Percentiles rank a stretch among this genome's conserved stretches.
These are phyloP conservation scores for grape (Vitis vinifera) DNA, from an alignment of 164 flowering plant genomes.

Conservation along the genomic window DNA sequence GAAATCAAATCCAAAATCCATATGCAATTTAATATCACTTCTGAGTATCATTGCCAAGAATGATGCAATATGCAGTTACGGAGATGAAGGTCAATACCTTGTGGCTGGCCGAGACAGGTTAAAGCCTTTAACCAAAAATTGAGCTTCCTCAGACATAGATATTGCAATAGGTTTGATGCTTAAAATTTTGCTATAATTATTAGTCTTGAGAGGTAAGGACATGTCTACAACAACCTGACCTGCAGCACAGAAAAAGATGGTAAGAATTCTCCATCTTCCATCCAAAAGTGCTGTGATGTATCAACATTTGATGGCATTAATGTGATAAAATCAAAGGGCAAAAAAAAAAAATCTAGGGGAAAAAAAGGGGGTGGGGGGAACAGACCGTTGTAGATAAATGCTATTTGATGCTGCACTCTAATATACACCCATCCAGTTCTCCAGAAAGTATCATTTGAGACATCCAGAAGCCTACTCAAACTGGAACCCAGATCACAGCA, in stretches of 20 bases:
- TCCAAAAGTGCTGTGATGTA: background rate
- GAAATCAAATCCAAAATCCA: constrained; percentile 1
- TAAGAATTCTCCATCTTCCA: constrained; percentile 1
- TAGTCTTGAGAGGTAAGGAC: constrained; percentile 34
- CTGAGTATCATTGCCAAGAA: background rate
- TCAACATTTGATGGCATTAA: no score
- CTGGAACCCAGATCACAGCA: constrained; percentile 42
- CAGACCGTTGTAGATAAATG: constrained; percentile 52
- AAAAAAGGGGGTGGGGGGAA: background rate
- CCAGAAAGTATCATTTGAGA: constrained; percentile 53
- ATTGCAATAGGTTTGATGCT: constrained; percentile 58
- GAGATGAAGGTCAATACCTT: constrained; percentile 32
- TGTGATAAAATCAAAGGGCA: background rate
- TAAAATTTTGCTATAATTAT: constrained; percentile 30
- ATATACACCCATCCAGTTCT: constrained; percentile 56
- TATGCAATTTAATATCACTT: background rate
- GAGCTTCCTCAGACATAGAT: constrained; percentile 36
- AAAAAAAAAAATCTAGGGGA: background rate
- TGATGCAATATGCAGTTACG: background rate
- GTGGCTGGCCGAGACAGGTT: constrained; percentile 39
- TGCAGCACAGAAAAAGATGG: constrained; percentile 23
- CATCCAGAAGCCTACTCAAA: constrained; percentile 49
- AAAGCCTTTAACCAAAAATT: constrained; percentile 47
- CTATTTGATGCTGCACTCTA: constrained; percentile 53
- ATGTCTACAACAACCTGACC: constrained; percentile 56